Conservation (phyloP, 1,139 yeast genomes). For the Sugiyamaella xylanicola region DNA sequence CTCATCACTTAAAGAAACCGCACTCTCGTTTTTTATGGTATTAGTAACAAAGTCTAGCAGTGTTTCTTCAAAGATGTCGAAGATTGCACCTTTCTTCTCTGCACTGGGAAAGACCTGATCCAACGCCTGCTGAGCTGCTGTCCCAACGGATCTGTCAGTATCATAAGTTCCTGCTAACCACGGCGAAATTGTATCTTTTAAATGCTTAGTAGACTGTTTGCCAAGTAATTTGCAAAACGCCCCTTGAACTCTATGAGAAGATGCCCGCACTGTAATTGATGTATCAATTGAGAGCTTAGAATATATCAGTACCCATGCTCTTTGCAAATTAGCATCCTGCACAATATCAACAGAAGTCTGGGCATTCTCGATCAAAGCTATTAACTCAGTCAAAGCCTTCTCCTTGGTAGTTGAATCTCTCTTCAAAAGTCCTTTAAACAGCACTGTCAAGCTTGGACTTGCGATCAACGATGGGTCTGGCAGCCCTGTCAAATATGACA, state of each 20-base stretch:
- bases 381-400: conserved; percentile 66
- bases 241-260: conserved; percentile 67
- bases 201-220: conserved; percentile 61
- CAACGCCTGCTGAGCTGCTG: conserved; percentile 53
- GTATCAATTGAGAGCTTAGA: conserved; percentile 76
- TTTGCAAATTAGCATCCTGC: conserved; percentile 51
- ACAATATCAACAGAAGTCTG: neutral
- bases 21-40: conserved; percentile 57
- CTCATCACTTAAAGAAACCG: conserved; percentile 71
- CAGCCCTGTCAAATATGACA: conserved; percentile 74
- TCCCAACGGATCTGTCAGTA: conserved; percentile 61
- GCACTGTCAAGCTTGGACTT: conserved; percentile 60
- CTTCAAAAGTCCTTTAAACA: conserved; percentile 74
- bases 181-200: conserved; percentile 70
- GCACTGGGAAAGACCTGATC: conserved; percentile 58
- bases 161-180: conserved; percentile 76
- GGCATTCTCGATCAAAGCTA: conserved; percentile 32
- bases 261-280: conserved; percentile 61
- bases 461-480: conserved; percentile 68
- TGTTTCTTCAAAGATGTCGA: conserved; percentile 59
- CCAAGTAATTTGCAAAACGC: conserved; percentile 54
- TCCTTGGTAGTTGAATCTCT: conserved; percentile 84
- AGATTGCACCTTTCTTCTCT: conserved; percentile 60
- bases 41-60: conserved; percentile 59
- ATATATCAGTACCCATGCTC: conserved; percentile 79